These are phyloP conservation scores for Aspergillus quadrilineatus DNA, from an alignment of 2,329 filamentous ascomycete species.

Conservation along the genomic window DNA sequence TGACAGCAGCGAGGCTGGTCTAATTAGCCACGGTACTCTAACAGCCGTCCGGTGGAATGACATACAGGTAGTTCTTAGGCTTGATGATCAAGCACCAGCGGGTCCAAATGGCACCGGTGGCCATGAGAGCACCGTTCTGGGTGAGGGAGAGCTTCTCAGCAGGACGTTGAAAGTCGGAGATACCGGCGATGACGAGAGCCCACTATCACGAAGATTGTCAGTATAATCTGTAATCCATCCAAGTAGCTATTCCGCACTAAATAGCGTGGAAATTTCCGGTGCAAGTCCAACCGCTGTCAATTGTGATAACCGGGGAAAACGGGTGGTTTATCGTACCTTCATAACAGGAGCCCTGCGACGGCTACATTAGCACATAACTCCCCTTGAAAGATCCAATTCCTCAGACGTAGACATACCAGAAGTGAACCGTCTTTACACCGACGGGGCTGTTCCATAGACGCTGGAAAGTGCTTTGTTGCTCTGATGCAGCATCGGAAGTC, in stretches of 20 bases:
- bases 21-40: slow-evolving; percentile 11
- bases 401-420: slow-evolving; percentile 63
- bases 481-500: slow-evolving; percentile 57
- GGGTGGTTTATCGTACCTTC: slow-evolving; percentile 57
- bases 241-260: too few species aligned
- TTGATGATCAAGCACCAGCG: slow-evolving; percentile 98
- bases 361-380: slow-evolving; percentile 2
- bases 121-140: slow-evolving; percentile 86
- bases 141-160: slow-evolving; percentile 89
- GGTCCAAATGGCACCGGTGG: slow-evolving; percentile 95
- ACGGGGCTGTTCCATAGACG: slow-evolving; percentile 81
- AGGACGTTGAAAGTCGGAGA: slow-evolving; percentile 87
- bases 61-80: slow-evolving; percentile 84
- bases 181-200: slow-evolving; percentile 86
- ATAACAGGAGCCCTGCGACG: slow-evolving; percentile 79
- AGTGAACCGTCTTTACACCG: slow-evolving; percentile 91
- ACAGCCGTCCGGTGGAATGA: slow-evolving; percentile 14
- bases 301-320: background rate
- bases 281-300: background rate
- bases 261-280: too few species aligned
- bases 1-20: slow-evolving; percentile 80
- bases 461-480: slow-evolving; percentile 59
- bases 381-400: background rate
- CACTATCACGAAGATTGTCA: slow-evolving; percentile 57
- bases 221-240: background rate